These are phyloP conservation scores for Arthrobotrys entomopaga DNA, from an alignment of 2,329 filamentous ascomycete genomes.

Conservation along the genomic window DNA sequence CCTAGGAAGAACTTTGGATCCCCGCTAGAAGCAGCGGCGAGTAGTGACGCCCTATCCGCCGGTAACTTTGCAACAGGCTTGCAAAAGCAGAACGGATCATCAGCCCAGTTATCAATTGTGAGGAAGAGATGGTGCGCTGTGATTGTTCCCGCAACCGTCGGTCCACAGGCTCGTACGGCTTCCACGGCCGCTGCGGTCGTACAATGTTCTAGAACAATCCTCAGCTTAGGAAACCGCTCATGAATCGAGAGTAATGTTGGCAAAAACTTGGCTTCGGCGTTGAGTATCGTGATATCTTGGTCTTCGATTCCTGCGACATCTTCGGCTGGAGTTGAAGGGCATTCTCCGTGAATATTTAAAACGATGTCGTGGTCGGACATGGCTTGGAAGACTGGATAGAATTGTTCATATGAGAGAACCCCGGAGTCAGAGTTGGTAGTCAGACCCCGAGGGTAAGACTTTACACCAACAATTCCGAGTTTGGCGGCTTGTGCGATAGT, in stretches of 20 bases:
- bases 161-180: slow-evolving; percentile 79
- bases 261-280: slow-evolving; percentile 80
- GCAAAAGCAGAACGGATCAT: slow-evolving; percentile 80
- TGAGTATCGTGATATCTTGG: slow-evolving; percentile 68
- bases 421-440: slow-evolving; percentile 76
- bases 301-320: slow-evolving; percentile 49
- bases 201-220: slow-evolving; percentile 82
- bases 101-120: slow-evolving; percentile 78
- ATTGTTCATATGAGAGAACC: slow-evolving; percentile 75
- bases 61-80: slow-evolving; percentile 79
- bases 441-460: slow-evolving; percentile 73
- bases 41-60: slow-evolving; percentile 75
- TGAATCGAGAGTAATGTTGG: slow-evolving; percentile 81
- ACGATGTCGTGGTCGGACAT: slow-evolving; percentile 86
- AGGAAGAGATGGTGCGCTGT: slow-evolving; percentile 88
- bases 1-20: slow-evolving; percentile 75
- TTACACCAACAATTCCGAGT: slow-evolving; percentile 77
- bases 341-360: slow-evolving; percentile 94
- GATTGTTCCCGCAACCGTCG: slow-evolving; percentile 80
- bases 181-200: slow-evolving; percentile 83
- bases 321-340: slow-evolving; percentile 67
- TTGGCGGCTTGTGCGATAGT: slow-evolving; percentile 77
- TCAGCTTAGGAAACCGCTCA: slow-evolving; percentile 76
- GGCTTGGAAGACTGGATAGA: slow-evolving; percentile 82
- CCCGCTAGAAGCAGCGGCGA: slow-evolving; percentile 70